Evolutionary conservation across 139 green algal species (phyloP), one percentile per base, ranked within the genome.

Genomic region (Yamagishiella unicocca): DNA sequence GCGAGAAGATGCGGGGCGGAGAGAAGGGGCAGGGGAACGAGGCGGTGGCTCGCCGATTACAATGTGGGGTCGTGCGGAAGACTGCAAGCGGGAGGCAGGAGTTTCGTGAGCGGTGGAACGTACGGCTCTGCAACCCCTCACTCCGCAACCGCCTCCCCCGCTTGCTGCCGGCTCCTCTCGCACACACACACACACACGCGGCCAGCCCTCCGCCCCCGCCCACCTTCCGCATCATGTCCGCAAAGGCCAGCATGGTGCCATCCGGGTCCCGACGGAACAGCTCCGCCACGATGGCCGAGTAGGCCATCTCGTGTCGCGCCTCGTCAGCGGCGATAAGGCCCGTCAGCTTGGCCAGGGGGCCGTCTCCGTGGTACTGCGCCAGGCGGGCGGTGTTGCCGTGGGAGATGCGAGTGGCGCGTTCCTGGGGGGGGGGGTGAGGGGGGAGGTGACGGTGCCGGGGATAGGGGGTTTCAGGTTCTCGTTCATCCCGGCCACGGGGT

Each of bases 141-240:
- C 64, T 8, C 31, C 7, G 9, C 19, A 10, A 43, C 64, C n/a
- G 64, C 64, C 70, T 6, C 17, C 35, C 35, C 68, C 68, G 17
- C 38, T 14, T 33, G 9, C n/a, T n/a, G 33, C 66, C 33, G 33
- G 33, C 66, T 46, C 68, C 68, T 37, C 68, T 58, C 50, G 14
- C 50, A 17, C 50, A 58, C 50, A 12, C 50, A 58, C 12, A 12
- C 50, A 12, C 50, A 12, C 17, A 12, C 50, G 50, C 50, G 14
- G 14, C 50, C 50, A 12, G 50, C 50, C 62, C 46, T n/a, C 74
- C 8, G 0, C n/a, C 74, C n/a, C 74, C 17, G 12, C 74, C 35
- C 75, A 83, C 79, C 79, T 99, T 99, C 54, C 88, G 89, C 98
- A 99, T 99, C 98, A 99, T 99, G 94, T 99, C 97, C 29, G 94